Conservation (phyloP, 176 grass and related monocot genomes). For the Zoysia pacifica region DNA sequence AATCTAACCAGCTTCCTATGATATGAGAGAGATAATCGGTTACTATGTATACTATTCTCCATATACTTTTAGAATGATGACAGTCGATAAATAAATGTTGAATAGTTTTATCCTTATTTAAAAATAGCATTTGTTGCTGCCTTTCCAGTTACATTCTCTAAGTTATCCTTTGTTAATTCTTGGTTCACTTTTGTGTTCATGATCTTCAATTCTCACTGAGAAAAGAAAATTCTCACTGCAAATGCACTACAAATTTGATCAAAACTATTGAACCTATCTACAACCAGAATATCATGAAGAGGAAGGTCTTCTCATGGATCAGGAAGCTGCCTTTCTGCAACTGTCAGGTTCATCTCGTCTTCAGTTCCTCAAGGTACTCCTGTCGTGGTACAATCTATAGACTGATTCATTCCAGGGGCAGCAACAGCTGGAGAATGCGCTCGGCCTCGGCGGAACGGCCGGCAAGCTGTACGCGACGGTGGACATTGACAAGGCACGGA, state of each 20-base stretch:
- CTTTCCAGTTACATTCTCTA: too few species aligned
- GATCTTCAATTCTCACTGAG: not conserved
- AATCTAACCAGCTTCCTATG: too few species aligned
- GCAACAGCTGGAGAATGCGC: constrained; percentile 38
- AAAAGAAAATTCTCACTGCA: not conserved
- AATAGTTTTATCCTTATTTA: too few species aligned
- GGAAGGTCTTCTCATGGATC: constrained; percentile 65
- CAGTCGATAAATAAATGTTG: too few species aligned
- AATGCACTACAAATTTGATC: not conserved
- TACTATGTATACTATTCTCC: too few species aligned
- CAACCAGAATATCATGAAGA: constrained; percentile 35
- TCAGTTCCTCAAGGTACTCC: not conserved
- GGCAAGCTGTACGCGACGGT: constrained; percentile 78
- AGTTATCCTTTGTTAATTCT: too few species aligned
- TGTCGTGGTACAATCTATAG: not conserved
- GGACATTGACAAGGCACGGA: constrained; percentile 86
- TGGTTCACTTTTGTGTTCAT: not conserved
- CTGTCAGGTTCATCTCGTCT: constrained; percentile 44
- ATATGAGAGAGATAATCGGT: too few species aligned
- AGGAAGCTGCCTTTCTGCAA: constrained; percentile 63
- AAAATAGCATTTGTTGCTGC: too few species aligned
- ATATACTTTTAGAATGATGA: too few species aligned
- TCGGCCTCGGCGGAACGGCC: constrained; percentile 1
- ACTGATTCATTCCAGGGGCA: not conserved
- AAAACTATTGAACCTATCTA: not conserved